Conservation (phyloP, 2,329 filamentous ascomycete genomes). For the Pseudogymnoascus sp. region DNA sequence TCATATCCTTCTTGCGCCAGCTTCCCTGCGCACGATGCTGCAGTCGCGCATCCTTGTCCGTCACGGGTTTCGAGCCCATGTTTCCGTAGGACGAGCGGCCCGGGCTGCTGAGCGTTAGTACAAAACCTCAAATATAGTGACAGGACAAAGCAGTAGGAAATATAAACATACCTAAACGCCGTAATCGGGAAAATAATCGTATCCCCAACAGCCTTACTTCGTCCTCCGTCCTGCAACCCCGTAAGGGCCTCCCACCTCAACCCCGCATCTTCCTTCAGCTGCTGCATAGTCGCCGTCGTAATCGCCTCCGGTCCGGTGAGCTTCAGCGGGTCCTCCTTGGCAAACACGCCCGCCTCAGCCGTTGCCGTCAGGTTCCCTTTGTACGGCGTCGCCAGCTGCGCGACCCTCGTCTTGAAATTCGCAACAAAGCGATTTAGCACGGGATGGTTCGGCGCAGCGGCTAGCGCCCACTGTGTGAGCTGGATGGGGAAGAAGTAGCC, state of each 20-base stretch:
- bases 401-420: constrained; percentile 15
- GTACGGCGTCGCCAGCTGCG: constrained; percentile 9
- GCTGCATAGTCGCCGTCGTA: constrained; percentile 22
- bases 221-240: constrained; percentile 25
- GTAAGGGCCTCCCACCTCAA: constrained; percentile 29
- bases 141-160: not conserved
- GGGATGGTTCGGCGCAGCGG: constrained; percentile 24
- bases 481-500: constrained; percentile 29
- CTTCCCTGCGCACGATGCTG: constrained; percentile 27
- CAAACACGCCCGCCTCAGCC: constrained; percentile 15
- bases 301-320: constrained; percentile 29
- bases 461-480: constrained; percentile 29
- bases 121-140: not conserved
- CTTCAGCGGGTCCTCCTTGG: constrained; percentile 23
- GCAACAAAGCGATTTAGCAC: constrained; percentile 25
- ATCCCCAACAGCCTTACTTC: constrained; percentile 26
- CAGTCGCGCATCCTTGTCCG: constrained; percentile 25
- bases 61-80: constrained; percentile 28
- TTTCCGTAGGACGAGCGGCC: constrained; percentile 26
- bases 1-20: constrained; percentile 24
- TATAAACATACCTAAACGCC: constrained; percentile 25
- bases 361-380: not conserved
- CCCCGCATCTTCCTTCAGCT: constrained; percentile 20
- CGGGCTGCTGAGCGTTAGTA: constrained; percentile 14
- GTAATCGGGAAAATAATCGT: constrained; percentile 30